Base-by-base conservation (phyloP, 768 basidiomycete species). In the Mrakia gelida region DNA sequence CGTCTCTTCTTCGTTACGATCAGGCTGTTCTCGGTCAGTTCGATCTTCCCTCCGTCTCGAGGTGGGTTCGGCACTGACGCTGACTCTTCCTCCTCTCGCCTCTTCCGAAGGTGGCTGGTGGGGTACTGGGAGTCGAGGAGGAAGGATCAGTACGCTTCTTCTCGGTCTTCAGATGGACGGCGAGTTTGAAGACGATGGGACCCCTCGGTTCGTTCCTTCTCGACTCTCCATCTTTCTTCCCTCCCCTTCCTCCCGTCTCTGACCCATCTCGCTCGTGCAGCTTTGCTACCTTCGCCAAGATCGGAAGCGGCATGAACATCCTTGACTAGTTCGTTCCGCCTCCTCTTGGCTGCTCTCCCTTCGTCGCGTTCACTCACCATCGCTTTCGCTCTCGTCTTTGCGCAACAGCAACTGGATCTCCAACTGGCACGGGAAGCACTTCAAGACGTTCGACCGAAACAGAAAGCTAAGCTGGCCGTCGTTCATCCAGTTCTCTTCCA, bases 261-360 rank as follows among this genome's bases (percentile, higher is more conserved):
- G 18, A 23, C 16, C 15, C 16, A 41, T 30, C 56, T 16, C 76
- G 49, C 30, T 49, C 6, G 63, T 10, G 7, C 80, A 96, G 94
- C 81, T 98, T 94, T 82, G 89, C 90, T 80, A 89, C 90, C 2
- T 96, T 99, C 82, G 91, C 92, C 63, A 92, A 94, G 45, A 91
- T 98, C 61, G 97, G 97, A 9, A 89, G 93, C 0, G 97, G 97
- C 0, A 85, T 98, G 79, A 91, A 91, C 11, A 92, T 91, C 80
- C 88, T 89, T 3, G 95, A 97, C 81, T 98, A 93, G 6, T 73
- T 26, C 45, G n/a, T 62, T 32, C 18, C n/a, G 0, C 34, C 21
- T 3, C 13, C 6, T 67, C 5, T 21, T 18, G n/a, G n/a, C n/a
- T n/a, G n/a, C n/a, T 26, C 7, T 45, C 8, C 34, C 4, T 18